Evolutionary conservation across 495 filamentous ascomycete species (phyloP).

Genomic region (Tuber melanosporum): DNA sequence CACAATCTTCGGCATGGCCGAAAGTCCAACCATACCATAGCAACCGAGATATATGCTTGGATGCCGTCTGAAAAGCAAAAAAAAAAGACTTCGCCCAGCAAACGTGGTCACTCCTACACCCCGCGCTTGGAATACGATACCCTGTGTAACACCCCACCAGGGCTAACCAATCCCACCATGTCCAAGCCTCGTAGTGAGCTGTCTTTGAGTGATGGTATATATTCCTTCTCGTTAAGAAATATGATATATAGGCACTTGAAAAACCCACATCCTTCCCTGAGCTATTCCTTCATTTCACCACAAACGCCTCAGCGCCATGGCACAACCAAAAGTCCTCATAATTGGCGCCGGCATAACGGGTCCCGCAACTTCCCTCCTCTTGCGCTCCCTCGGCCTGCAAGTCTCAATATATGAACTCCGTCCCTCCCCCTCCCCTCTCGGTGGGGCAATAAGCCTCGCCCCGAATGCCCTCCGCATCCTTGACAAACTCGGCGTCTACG

Average conservation of each 20-base stretch:
- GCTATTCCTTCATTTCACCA: not conserved
- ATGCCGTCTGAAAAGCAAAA: not conserved
- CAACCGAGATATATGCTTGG: not conserved
- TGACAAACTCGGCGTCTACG: conserved; percentile 50
- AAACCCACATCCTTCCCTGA: not conserved
- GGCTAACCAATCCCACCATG: not conserved
- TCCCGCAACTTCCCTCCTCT: conserved; percentile 51
- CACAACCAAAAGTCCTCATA: not conserved
- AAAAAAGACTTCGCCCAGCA: not conserved
- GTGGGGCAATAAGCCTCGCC: conserved; percentile 58
- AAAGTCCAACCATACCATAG: not conserved
- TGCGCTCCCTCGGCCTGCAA: conserved; percentile 48
- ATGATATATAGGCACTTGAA: not conserved
- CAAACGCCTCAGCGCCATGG: not conserved
- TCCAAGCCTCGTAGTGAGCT: not conserved
- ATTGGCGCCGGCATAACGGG: conserved; percentile 36
- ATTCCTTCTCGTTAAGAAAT: not conserved
- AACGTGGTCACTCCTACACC: not conserved
- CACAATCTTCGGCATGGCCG: not conserved
- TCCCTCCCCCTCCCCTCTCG: conserved; percentile 52
- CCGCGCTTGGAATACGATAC: not conserved
- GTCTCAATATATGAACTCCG: conserved; percentile 54
- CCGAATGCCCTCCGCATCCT: conserved; percentile 57
- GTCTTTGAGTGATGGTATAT: not conserved
- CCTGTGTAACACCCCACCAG: not conserved